phyloP scores from a whole-genome alignment of 2,329 filamentous ascomycete genomes.

The Elsinoe fawcettii region DNA sequence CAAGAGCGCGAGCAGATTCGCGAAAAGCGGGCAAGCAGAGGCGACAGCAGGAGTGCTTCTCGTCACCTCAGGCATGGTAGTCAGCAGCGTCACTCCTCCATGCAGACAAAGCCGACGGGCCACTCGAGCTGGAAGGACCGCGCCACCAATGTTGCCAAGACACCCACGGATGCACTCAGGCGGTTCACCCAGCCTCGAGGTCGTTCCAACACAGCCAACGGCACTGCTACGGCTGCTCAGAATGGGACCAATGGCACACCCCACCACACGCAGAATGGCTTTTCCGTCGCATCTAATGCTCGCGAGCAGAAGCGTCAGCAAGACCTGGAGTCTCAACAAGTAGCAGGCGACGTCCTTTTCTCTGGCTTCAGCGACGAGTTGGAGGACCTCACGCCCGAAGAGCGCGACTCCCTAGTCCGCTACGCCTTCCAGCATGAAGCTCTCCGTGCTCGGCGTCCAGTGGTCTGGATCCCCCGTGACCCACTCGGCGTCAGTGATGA shows the following conservation, averaged over 20 bases:
- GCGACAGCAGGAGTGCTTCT: slow-evolving; percentile 15
- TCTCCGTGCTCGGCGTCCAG: slow-evolving; percentile 72
- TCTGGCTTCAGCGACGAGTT: slow-evolving; percentile 85
- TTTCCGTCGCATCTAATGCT: neutral
- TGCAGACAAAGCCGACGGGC: slow-evolving; percentile 17
- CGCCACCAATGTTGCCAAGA: slow-evolving; percentile 14
- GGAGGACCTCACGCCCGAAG: slow-evolving; percentile 84
- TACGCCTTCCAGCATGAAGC: slow-evolving; percentile 89
- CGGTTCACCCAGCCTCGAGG: slow-evolving; percentile 12
- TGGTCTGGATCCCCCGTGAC: slow-evolving; percentile 89
- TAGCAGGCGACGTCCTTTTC: slow-evolving; percentile 73
- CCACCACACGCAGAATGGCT: neutral
- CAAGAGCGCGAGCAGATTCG: slow-evolving; percentile 31
- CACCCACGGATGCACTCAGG: slow-evolving; percentile 4
- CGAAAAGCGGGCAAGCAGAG: slow-evolving; percentile 16
- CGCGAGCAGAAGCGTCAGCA: slow-evolving; percentile 2
- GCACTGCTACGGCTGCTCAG: neutral
- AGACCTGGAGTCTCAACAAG: slow-evolving; percentile 63
- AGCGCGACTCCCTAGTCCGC: slow-evolving; percentile 75
- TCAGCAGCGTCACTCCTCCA: slow-evolving; percentile 3
- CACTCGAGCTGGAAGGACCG: slow-evolving; percentile 13
- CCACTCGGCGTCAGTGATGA: slow-evolving; percentile 86
- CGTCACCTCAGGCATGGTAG: slow-evolving; percentile 9
- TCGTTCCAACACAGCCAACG: neutral
- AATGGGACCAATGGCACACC: neutral